phyloP scores from a whole-genome alignment of 176 grass and related monocot species.

The Oryza longistaminata region DNA sequence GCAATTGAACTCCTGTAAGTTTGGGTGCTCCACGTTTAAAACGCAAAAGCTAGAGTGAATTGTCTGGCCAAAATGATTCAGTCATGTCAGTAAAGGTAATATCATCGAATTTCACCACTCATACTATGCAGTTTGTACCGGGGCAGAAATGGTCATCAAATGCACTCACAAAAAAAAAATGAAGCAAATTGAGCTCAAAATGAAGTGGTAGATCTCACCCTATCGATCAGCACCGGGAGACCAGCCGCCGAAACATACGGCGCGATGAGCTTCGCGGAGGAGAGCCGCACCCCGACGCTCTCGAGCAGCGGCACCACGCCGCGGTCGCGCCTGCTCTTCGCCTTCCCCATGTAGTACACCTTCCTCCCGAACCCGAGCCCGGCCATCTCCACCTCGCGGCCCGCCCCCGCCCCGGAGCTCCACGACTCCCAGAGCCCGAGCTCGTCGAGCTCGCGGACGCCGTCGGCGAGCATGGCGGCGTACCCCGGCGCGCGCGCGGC shows the following conservation, averaged over 20 bases:
- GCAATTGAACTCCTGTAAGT: too few relatives aligned
- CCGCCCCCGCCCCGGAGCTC: slow-evolving; percentile 40
- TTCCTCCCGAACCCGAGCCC: slow-evolving; percentile 70
- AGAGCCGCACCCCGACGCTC: slow-evolving; percentile 76
- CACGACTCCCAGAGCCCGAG: slow-evolving; percentile 77
- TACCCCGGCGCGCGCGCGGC: slow-evolving; percentile 56
- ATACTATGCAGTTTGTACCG: too few relatives aligned
- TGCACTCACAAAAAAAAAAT: neutral
- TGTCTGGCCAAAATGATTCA: too few relatives aligned
- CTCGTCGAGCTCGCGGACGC: slow-evolving; percentile 73
- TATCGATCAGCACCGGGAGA: slow-evolving; percentile 64
- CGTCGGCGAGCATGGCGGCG: slow-evolving; percentile 64
- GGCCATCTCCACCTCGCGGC: slow-evolving; percentile 25
- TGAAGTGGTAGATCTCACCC: slow-evolving; percentile 34
- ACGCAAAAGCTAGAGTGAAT: too few relatives aligned
- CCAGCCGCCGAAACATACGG: slow-evolving; percentile 53
- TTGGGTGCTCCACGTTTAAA: too few relatives aligned
- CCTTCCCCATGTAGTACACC: slow-evolving; percentile 88
- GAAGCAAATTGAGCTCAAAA: neutral
- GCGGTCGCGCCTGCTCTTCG: slow-evolving; percentile 63
- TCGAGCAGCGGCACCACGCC: slow-evolving; percentile 73
- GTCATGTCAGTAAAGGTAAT: too few relatives aligned
- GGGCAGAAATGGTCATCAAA: too few relatives aligned
- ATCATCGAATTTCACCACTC: too few relatives aligned
- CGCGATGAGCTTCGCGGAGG: slow-evolving; percentile 72